phyloP scores from a whole-genome alignment of 495 filamentous ascomycete genomes.

The Astrothelium macrocarpum region DNA sequence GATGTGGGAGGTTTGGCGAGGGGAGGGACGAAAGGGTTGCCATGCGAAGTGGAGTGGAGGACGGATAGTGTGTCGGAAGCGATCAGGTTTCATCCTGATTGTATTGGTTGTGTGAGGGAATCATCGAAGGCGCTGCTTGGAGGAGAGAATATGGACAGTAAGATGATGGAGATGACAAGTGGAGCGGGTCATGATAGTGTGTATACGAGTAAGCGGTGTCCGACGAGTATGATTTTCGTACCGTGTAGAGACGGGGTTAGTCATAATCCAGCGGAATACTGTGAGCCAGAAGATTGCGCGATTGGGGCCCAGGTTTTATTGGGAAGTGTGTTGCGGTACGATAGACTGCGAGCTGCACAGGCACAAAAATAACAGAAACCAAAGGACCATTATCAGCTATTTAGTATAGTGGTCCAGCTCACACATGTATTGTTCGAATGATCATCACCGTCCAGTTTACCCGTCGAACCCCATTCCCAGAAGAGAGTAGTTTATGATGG shows the following conservation, averaged over 20 bases:
- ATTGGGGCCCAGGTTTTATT: slow-evolving; percentile 53
- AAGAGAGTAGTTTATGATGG: slow-evolving; percentile 9
- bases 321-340: slow-evolving; percentile 52
- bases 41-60: slow-evolving; percentile 48
- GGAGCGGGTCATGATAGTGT: slow-evolving; percentile 56
- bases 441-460: not conserved
- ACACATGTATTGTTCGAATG: slow-evolving; percentile 40
- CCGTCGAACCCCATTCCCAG: not conserved
- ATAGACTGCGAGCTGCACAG: slow-evolving; percentile 32
- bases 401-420: not conserved
- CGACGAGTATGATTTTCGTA: slow-evolving; percentile 60
- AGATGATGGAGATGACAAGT: slow-evolving; percentile 42
- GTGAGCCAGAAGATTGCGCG: slow-evolving; percentile 51
- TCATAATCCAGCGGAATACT: slow-evolving; percentile 56
- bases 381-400: slow-evolving; percentile 1
- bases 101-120: slow-evolving; percentile 54
- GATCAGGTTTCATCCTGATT: slow-evolving; percentile 59
- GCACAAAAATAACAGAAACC: not conserved
- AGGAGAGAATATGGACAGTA: slow-evolving; percentile 33
- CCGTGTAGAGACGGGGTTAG: slow-evolving; percentile 55
- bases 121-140: slow-evolving; percentile 48
- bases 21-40: slow-evolving; percentile 39
- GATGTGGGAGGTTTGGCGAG: slow-evolving; percentile 34
- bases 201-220: slow-evolving; percentile 49
- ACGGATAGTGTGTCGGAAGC: slow-evolving; percentile 56